Percentiles rank a stretch among this genome's conserved stretches.
Evolutionary conservation across 345 rosid genomes (phyloP).

Genomic region (Citrus maxima): DNA sequence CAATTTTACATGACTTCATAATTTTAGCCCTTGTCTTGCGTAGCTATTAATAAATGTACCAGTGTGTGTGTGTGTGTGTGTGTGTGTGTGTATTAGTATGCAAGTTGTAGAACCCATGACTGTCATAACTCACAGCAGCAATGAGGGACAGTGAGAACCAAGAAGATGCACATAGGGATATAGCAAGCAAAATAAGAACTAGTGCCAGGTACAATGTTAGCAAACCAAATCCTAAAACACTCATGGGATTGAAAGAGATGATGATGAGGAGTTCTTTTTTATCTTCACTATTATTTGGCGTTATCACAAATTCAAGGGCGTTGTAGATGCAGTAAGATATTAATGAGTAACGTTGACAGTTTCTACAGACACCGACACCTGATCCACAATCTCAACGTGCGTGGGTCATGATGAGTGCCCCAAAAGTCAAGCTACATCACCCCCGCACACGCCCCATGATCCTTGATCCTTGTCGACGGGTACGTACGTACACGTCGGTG

Average conservation of each 20-base stretch:
- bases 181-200: background rate
- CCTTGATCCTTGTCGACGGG: no score
- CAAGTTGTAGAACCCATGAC: background rate
- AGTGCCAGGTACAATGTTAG: conserved; percentile 2
- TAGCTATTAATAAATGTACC: background rate
- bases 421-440: conserved; percentile 5
- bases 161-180: background rate
- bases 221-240: background rate
- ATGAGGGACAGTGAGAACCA: no score
- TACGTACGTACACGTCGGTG: background rate
- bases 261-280: background rate
- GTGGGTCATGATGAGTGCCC: conserved; percentile 2
- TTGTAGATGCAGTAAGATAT: background rate
- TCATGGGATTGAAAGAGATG: background rate
- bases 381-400: conserved; percentile 6
- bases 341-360: conserved; percentile 1
- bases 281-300: background rate
- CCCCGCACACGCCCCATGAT: background rate
- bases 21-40: background rate
- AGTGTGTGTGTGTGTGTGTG: no score
- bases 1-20: background rate
- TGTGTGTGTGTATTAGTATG: no score
- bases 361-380: conserved; percentile 8
- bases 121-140: conserved; percentile 2
- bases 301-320: no score